Base-by-base conservation (phyloP, 768 basidiomycete genomes). In the Trametes sanguinea region DNA sequence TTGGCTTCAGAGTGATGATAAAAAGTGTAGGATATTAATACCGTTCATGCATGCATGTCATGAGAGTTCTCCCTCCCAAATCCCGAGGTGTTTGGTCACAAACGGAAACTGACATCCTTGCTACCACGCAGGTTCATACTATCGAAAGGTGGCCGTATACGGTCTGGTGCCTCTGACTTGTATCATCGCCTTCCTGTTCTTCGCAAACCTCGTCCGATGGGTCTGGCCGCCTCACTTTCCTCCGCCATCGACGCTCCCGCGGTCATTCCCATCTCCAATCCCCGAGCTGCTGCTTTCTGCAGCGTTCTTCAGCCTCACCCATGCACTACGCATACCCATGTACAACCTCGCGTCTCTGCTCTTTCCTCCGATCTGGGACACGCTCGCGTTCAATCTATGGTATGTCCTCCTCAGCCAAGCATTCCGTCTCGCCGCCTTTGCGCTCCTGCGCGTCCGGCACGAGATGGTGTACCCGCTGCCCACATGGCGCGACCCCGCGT, bases 231-330 rank as follows among this genome's bases (percentile, higher is more conserved):
- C 70, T 17, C 65, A 74, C 30, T 65, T 66, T 43, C 61, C 68
- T 11, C 70, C 71, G 9, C 55, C 65, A 3, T 66, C 70, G 39
- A 61, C 68, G 2, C 80, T 77, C 46, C 72, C 77, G 1, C 75
- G 77, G 1, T 76, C 78, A 70, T 81, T 88, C 67, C 85, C 84
- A 2, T 83, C 80, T 32, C 89, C 90, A 1, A 66, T 90, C 16
- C 85, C 87, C 10, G 89, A 92, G 72, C 67, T 90, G 16, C 68
- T 89, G 56, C 74, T 84, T 46, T 82, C 89, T 0, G 78, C 79
- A 16, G 80, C 85, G 3, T 76, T 92, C 48, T 93, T 85, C 80
- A 77, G 82, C 13, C 73, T 89, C 32, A 77, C 83, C 2, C 79
- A 87, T 69, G 75, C 83, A 27, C 76, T 87, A 27, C 78, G 83